phyloP scores from a whole-genome alignment of 2,329 filamentous ascomycete genomes.

The Phialemoniopsis sp. region DNA sequence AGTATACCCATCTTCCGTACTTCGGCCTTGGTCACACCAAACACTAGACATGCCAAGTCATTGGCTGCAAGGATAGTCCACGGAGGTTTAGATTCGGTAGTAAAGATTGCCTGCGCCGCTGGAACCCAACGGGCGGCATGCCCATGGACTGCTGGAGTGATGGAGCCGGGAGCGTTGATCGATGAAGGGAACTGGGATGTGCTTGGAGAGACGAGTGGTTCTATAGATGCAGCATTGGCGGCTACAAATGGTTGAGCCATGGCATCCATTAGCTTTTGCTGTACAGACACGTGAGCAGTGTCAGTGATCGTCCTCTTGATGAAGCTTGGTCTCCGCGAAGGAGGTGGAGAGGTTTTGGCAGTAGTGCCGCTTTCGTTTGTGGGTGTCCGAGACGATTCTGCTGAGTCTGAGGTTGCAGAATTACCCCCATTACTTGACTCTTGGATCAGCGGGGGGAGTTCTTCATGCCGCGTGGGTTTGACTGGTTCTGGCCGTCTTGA shows the following conservation, averaged over 20 bases:
- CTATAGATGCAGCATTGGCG: slow-evolving; percentile 31
- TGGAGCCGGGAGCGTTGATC: slow-evolving; percentile 36
- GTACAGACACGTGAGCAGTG: slow-evolving; percentile 66
- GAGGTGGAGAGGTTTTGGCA: slow-evolving; percentile 46
- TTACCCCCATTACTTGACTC: background rate
- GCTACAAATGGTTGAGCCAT: slow-evolving; percentile 76
- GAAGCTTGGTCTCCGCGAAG: slow-evolving; percentile 55
- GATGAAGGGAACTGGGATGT: slow-evolving; percentile 33
- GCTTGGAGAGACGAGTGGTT: slow-evolving; percentile 37
- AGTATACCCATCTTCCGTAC: slow-evolving; percentile 92
- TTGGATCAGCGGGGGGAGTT: background rate
- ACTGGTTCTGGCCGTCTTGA: slow-evolving; percentile 10
- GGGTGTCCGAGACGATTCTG: slow-evolving; percentile 48
- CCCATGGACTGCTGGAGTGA: slow-evolving; percentile 67
- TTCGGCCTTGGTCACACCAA: slow-evolving; percentile 96
- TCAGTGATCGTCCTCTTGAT: slow-evolving; percentile 90
- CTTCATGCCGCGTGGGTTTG: slow-evolving; percentile 1
- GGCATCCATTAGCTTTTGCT: slow-evolving; percentile 80
- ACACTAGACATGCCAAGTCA: slow-evolving; percentile 93
- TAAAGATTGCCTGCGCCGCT: slow-evolving; percentile 93
- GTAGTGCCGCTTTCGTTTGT: slow-evolving; percentile 53
- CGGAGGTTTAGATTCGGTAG: slow-evolving; percentile 83
- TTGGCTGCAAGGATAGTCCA: slow-evolving; percentile 98
- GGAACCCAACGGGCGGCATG: slow-evolving; percentile 89
- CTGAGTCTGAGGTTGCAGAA: slow-evolving; percentile 27